Conservation (phyloP, 1,139 yeast species). For the Kodamaea sp. region DNA sequence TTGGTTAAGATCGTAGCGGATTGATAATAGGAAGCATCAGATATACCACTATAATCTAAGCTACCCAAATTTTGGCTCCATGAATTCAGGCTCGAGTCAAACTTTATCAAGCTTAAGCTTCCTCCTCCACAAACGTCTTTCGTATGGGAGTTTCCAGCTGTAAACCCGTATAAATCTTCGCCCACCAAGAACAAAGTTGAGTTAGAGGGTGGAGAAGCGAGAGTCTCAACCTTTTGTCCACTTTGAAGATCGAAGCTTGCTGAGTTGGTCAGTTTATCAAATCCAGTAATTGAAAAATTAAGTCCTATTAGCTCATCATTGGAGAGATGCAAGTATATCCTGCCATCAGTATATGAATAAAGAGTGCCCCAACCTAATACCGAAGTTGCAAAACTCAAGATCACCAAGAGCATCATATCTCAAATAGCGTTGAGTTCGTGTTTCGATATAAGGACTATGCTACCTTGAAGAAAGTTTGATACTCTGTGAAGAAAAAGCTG, state of each 20-base stretch:
- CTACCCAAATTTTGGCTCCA: constrained; percentile 25
- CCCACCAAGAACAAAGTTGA: constrained; percentile 34
- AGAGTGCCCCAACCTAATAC: constrained; percentile 33
- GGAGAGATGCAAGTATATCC: constrained; percentile 35
- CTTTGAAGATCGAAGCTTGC: constrained; percentile 17
- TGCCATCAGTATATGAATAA: constrained; percentile 37
- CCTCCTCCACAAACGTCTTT: constrained; percentile 34
- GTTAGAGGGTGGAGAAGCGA: constrained; percentile 34
- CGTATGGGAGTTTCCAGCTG: constrained; percentile 10
- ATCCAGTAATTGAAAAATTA: constrained; percentile 39
- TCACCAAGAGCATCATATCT: neutral
- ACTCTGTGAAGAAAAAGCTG: too few species aligned
- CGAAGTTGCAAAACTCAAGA: constrained; percentile 2
- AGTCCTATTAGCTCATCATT: constrained; percentile 39
- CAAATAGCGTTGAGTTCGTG: too few species aligned
- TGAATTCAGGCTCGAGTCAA: constrained; percentile 15
- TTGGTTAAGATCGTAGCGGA: constrained; percentile 41
- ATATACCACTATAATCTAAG: constrained; percentile 24
- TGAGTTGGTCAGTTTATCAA: constrained; percentile 13
- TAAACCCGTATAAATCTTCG: constrained; percentile 34
- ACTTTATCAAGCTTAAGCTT: constrained; percentile 25
- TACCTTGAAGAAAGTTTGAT: too few species aligned
- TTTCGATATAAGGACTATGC: too few species aligned
- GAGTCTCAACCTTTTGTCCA: constrained; percentile 23
- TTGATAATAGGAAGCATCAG: constrained; percentile 33